These are phyloP conservation scores for Cladophialophora bantiana DNA, from an alignment of 2,329 filamentous ascomycete genomes.

Conservation along the genomic window DNA sequence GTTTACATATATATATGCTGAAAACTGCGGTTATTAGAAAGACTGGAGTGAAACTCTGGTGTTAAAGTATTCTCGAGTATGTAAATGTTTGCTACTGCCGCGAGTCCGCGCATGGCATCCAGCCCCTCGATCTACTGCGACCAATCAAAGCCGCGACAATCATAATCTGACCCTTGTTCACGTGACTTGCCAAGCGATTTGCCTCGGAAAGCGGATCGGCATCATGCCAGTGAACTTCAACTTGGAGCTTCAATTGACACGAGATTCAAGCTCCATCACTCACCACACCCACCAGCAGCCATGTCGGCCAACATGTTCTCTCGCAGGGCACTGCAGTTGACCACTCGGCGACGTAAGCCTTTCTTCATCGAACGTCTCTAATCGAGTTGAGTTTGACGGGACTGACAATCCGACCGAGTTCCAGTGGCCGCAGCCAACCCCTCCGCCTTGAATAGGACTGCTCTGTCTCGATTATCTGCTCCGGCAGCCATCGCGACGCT, in stretches of 20 bases:
- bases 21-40: neutral
- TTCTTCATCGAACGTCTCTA: neutral
- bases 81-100: too few species aligned
- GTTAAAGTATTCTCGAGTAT: too few species aligned
- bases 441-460: slow-evolving; percentile 49
- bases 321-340: slow-evolving; percentile 57
- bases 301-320: slow-evolving; percentile 52
- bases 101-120: neutral
- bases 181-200: slow-evolving; percentile 11
- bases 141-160: slow-evolving; percentile 1
- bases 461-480: slow-evolving; percentile 52
- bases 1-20: neutral
- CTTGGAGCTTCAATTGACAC: slow-evolving; percentile 2
- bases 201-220: slow-evolving; percentile 3
- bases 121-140: neutral
- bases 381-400: neutral
- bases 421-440: slow-evolving; percentile 56
- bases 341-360: slow-evolving; percentile 57
- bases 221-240: slow-evolving; percentile 1
- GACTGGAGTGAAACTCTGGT: too few species aligned
- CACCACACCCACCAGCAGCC: slow-evolving; percentile 10
- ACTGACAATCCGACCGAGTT: slow-evolving; percentile 3
- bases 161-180: neutral
- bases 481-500: slow-evolving; percentile 54
- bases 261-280: slow-evolving; percentile 12